A percentile compares a stretch with the other conserved stretches of the same genome.
Conservation (phyloP, 1,284 basidiomycete genomes). For the Clitocybe nebularis region DNA sequence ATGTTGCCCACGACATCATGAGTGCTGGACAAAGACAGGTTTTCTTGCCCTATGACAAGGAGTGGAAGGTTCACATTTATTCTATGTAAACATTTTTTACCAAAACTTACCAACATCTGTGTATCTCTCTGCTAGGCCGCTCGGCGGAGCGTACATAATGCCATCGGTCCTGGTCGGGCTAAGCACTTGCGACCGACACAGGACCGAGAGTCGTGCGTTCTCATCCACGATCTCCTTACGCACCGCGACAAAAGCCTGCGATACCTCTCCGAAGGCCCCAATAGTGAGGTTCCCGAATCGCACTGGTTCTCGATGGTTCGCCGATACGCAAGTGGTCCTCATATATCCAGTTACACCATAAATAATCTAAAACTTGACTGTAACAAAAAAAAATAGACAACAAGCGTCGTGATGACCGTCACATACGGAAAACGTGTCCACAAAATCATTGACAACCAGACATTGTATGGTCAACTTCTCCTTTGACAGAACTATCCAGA, state of each 20-base stretch:
- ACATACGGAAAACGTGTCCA: slow-evolving; percentile 21
- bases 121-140: slow-evolving; percentile 12
- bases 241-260: slow-evolving; percentile 16
- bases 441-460: slow-evolving; percentile 17
- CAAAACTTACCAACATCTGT: neutral
- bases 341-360: neutral
- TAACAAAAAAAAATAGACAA: slow-evolving; percentile 15
- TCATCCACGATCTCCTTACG: slow-evolving; percentile 20
- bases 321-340: slow-evolving; percentile 20
- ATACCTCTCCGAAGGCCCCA: slow-evolving; percentile 13
- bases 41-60: slow-evolving; percentile 25
- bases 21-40: slow-evolving; percentile 26
- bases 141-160: slow-evolving; percentile 19
- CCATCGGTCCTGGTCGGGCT: slow-evolving; percentile 21
- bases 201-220: slow-evolving; percentile 24
- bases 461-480: slow-evolving; percentile 13
- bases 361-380: neutral
- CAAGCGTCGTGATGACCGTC: slow-evolving; percentile 22
- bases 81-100: neutral
- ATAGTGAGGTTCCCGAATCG: slow-evolving; percentile 21
- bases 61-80: slow-evolving; percentile 25
- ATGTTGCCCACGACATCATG: slow-evolving; percentile 28
- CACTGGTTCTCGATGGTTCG: slow-evolving; percentile 27
- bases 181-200: slow-evolving; percentile 21
- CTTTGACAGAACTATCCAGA: neutral